Conservation (phyloP, 208 protist species). For the Leishmania lainsoni region DNA sequence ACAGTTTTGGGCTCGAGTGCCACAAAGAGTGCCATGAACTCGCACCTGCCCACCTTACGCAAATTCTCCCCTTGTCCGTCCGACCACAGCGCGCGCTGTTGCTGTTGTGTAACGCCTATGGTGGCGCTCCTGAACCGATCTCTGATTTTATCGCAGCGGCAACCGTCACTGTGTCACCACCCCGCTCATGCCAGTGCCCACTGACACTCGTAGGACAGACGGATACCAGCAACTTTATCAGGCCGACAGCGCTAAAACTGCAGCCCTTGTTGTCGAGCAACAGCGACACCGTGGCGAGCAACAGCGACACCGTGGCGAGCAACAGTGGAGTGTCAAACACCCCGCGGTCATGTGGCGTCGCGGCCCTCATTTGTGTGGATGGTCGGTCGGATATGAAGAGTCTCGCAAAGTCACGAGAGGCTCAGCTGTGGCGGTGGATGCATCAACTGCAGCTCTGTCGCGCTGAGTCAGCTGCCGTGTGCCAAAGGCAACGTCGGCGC, state of each 20-base stretch:
- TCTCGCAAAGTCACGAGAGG: conserved; percentile 38
- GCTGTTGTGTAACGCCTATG: conserved; percentile 11
- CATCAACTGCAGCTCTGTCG: conserved; percentile 54
- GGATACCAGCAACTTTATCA: neutral
- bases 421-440: conserved; percentile 47
- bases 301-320: neutral
- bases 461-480: conserved; percentile 50
- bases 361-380: conserved; percentile 45
- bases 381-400: conserved; percentile 38
- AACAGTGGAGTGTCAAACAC: neutral
- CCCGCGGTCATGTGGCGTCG: neutral
- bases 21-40: conserved; percentile 65
- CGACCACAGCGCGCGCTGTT: conserved; percentile 39
- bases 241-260: neutral
- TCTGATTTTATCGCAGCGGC: neutral
- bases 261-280: neutral
- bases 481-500: conserved; percentile 58
- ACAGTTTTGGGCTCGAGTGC: conserved; percentile 44
- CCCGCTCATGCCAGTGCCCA: neutral
- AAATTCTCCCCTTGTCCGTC: conserved; percentile 48
- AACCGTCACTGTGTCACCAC: neutral
- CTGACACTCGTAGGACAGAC: neutral
- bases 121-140: neutral
- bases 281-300: neutral
- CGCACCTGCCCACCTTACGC: conserved; percentile 53